Base-by-base conservation (phyloP, 2,329 filamentous ascomycete genomes). In the Iodosphaeria phyllophila region DNA sequence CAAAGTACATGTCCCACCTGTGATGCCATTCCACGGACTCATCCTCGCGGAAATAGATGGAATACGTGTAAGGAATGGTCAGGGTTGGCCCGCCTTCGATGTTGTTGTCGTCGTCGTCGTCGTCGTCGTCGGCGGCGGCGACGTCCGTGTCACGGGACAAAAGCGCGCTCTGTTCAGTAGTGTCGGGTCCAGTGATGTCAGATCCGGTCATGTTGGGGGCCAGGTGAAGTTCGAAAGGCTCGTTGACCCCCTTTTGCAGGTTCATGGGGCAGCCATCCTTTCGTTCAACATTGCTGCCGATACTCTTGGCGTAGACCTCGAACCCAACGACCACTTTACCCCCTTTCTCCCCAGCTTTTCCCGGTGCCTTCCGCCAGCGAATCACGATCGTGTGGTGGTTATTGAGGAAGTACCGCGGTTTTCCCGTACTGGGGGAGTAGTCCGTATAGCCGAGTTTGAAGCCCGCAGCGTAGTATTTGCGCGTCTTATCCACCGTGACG, bases 1-100 rank as follows among this genome's bases (percentile, higher is more conserved):
- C 77, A 51, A 92, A 91, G 48, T 91, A 92, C 27, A 86, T 54
- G 40, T 91, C 78, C 82, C 83, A 92, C 27, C 82, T 67, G 37
- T 74, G 79, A 28, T 61, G 58, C 83, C 83, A 92, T 34, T 89
- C 79, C 25, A 91, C 57, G 12, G 62, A 67, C 20, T 74, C 65
- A 32, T 91, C 79, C 44, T 91, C 77, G 25, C 79, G 72, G 53
- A 83, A 92, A 49, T 89, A 91, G 9, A 92, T 75, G 3, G 80
- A 86, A 50, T 92, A 92, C 0, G 79, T 78, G 48, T 84, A 91
- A 0, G 82, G 79, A 25, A 92, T 74, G 3, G 62, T 70, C 24
- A 89, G 47, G 2, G 58, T 78, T n/a, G n/a, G n/a, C n/a, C n/a
- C n/a, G n/a, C n/a, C n/a, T n/a, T n/a, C n/a, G n/a, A n/a, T n/a